Evolutionary conservation across 192 early-diverging fungal genomes (phyloP), one percentile per base, ranked within the genome.

Genomic region (Dimargaris verticillata): DNA sequence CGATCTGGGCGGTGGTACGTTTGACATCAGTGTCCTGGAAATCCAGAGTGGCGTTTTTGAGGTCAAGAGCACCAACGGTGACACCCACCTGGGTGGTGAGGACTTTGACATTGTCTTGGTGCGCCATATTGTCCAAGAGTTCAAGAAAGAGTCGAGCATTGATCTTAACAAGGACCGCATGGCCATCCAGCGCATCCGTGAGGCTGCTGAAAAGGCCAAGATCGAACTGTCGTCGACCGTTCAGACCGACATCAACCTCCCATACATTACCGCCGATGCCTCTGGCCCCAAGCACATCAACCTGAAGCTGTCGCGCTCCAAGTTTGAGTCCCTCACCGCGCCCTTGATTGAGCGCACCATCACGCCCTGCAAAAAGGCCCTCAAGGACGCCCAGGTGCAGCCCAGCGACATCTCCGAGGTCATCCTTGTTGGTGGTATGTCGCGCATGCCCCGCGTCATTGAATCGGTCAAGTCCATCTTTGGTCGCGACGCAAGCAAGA

Each of bases 1-100:
- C 76, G 94, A 97, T 82, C 76, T 97, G 46, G 94, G 94, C 53
- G 94, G 94, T 75, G 94, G 94, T 68, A 97, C 94, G n/a, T 97
- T 97, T 68, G 94, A 97, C 92, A 87, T 97, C 74, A 95, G 92
- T 47, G 86, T 97, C 61, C 78, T 97, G n/a, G 92, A 94, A 71
- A 95, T 97, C 62, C 91, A 95, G 63, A 89, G 92, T 68, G 92
- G 92, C 65, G 94, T 97, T 17, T 97, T 97, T 63, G 94, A 97
- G 73, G 94, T 97, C 71, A 94, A 94, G 78, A 92, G 91, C 44
- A 97, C 94, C 65, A 94, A 94, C 68, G 94, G 94, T 64, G 92
- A 97, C 74, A 97, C 94, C 5, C 80, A 82, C 29, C 71, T 88
- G 12, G 86, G 86, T 68, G 85, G 85, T 60, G 85, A 88, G 70